Conservation (phyloP, 768 basidiomycete species). For the Kwoniella sp. region DNA sequence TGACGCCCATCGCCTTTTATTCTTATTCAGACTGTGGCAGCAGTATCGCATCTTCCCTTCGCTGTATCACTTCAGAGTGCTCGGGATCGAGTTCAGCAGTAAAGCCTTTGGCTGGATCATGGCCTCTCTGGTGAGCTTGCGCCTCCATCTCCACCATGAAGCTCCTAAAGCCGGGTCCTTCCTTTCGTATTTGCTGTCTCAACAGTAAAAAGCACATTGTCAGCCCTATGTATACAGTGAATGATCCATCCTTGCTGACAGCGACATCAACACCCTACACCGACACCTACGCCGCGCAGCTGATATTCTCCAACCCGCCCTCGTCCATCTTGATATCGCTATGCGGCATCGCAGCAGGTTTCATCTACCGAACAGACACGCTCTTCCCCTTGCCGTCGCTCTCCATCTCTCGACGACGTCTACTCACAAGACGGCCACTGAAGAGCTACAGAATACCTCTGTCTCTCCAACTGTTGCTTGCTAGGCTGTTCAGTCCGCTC, state of each 20-base stretch:
- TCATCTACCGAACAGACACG: slow-evolving; percentile 80
- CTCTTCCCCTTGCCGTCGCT: slow-evolving; percentile 62
- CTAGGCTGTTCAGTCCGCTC: slow-evolving; percentile 67
- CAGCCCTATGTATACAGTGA: background rate
- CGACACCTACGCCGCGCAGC: too few relatives aligned
- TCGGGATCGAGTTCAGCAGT: slow-evolving; percentile 73
- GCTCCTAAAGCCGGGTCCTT: too few relatives aligned
- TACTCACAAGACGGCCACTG: slow-evolving; percentile 33
- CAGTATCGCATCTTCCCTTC: slow-evolving; percentile 76
- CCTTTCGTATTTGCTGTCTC: too few relatives aligned
- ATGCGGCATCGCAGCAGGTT: slow-evolving; percentile 71
- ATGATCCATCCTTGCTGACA: background rate
- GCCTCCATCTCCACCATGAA: background rate
- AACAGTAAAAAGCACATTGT: too few relatives aligned
- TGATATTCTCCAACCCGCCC: slow-evolving; percentile 70
- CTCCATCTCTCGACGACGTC: slow-evolving; percentile 29
- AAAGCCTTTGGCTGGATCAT: slow-evolving; percentile 74
- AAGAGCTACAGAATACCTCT: slow-evolving; percentile 78
- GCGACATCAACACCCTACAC: background rate
- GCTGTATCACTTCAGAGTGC: slow-evolving; percentile 73
- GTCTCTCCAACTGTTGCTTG: slow-evolving; percentile 63
- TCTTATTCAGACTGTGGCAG: slow-evolving; percentile 68
- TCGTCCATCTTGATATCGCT: slow-evolving; percentile 66
- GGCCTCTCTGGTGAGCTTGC: slow-evolving; percentile 69
- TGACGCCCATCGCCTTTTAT: too few relatives aligned